These are phyloP conservation scores for Beauveria australis DNA, from an alignment of 2,329 filamentous ascomycete genomes.

Conservation along the genomic window DNA sequence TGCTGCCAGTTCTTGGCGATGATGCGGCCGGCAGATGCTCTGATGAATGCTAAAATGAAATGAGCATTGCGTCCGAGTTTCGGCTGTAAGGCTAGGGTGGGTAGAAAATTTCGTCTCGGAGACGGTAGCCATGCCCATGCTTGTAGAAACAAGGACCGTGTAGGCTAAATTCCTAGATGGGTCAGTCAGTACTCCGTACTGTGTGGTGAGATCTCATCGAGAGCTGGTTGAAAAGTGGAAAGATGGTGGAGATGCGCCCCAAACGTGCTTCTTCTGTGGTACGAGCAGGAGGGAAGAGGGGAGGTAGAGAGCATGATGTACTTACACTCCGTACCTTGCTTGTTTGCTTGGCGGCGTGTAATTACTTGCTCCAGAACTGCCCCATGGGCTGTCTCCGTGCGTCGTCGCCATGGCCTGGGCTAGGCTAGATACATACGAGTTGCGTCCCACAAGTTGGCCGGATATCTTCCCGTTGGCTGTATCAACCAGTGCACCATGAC, in stretches of 20 bases:
- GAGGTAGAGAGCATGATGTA: background rate
- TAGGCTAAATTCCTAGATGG: background rate
- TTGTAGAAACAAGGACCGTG: background rate
- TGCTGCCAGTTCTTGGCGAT: background rate
- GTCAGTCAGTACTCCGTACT: background rate
- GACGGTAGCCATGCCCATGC: background rate
- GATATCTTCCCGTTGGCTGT: slow-evolving; percentile 11
- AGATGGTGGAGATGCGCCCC: slow-evolving; percentile 3
- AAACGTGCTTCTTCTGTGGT: background rate
- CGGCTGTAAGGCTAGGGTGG: slow-evolving; percentile 1
- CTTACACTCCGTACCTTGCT: slow-evolving; percentile 1
- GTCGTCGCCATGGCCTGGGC: background rate
- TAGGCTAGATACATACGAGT: background rate
- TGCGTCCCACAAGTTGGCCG: slow-evolving; percentile 8
- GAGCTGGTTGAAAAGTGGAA: slow-evolving; percentile 1
- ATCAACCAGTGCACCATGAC: background rate
- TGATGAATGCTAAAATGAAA: background rate
- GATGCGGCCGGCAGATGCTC: slow-evolving; percentile 4
- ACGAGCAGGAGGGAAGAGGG: background rate
- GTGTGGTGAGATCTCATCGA: slow-evolving; percentile 6
- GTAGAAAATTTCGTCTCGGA: background rate
- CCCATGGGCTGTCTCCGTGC: slow-evolving; percentile 6
- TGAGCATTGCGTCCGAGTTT: background rate
- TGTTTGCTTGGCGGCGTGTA: background rate
- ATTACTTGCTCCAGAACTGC: slow-evolving; percentile 1